phyloP scores from a whole-genome alignment of 1,284 basidiomycete species.

The Schizophyllum amplum region DNA sequence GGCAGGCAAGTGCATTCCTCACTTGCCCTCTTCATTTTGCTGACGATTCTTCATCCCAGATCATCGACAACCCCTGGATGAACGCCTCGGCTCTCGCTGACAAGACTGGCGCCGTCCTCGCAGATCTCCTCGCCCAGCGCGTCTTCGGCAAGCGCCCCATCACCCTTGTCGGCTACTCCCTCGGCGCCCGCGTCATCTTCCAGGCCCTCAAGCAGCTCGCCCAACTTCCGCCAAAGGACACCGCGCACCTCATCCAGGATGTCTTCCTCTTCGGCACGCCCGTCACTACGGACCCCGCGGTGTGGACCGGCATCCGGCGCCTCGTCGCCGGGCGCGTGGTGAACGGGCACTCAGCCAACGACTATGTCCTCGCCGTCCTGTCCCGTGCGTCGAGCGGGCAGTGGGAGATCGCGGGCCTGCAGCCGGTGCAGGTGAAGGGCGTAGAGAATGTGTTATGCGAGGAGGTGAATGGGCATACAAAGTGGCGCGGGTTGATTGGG shows the following conservation, averaged over 20 bases:
- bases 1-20: slow-evolving; percentile 37
- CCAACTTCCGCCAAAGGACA: slow-evolving; percentile 33
- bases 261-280: slow-evolving; percentile 72
- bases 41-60: not conserved
- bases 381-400: slow-evolving; percentile 56
- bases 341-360: slow-evolving; percentile 63
- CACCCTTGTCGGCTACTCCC: slow-evolving; percentile 48
- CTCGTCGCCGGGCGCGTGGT: slow-evolving; percentile 64
- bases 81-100: slow-evolving; percentile 41
- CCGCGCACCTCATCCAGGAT: slow-evolving; percentile 56
- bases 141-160: slow-evolving; percentile 51
- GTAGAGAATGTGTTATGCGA: slow-evolving; percentile 62
- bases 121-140: slow-evolving; percentile 39
- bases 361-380: slow-evolving; percentile 71
- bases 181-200: slow-evolving; percentile 47
- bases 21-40: not conserved
- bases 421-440: slow-evolving; percentile 55
- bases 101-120: slow-evolving; percentile 50
- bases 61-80: slow-evolving; percentile 52
- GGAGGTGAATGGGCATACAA: slow-evolving; percentile 44
- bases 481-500: slow-evolving; percentile 47
- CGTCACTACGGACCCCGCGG: slow-evolving; percentile 40
- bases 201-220: slow-evolving; percentile 32
- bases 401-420: slow-evolving; percentile 64
- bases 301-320: slow-evolving; percentile 59